These are phyloP conservation scores for Sporothrix curviconia DNA, from an alignment of 2,329 filamentous ascomycete genomes.

Conservation along the genomic window DNA sequence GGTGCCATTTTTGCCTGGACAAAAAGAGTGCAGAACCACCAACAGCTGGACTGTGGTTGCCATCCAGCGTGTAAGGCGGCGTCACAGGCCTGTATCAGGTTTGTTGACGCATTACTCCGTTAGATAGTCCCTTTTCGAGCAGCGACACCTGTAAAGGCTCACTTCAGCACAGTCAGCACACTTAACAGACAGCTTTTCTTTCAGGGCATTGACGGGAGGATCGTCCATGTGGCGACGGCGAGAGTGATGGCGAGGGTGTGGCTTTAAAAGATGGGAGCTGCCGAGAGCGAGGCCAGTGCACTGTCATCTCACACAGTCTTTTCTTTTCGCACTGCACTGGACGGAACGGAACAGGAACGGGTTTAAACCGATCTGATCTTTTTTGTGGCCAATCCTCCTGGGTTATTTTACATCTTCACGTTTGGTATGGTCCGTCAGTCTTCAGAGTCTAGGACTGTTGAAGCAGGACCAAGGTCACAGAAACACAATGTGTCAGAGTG, in stretches of 20 bases:
- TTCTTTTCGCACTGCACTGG: background rate
- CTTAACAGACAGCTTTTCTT: background rate
- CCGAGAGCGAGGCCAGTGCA: background rate
- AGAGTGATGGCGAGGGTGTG: background rate
- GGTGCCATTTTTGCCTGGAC: no score
- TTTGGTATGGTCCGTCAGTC: background rate
- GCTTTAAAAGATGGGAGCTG: conserved; percentile 2
- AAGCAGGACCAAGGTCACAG: no score
- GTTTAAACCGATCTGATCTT: background rate
- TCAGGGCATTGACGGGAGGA: conserved; percentile 20
- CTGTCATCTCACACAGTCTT: background rate
- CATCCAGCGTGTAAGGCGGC: background rate
- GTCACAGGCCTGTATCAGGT: conserved; percentile 20
- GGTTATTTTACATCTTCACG: no score
- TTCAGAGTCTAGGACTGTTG: background rate
- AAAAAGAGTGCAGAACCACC: no score
- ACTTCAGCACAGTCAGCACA: background rate
- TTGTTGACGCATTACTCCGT: no score
- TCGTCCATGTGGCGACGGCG: no score
- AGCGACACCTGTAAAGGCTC: background rate
- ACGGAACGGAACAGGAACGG: no score
- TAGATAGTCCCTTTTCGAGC: no score
- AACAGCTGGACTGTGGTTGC: conserved; percentile 2
- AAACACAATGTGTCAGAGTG: no score
- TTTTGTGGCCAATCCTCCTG: background rate